Evolutionary conservation across 2,329 filamentous ascomycete genomes (phyloP).

Genomic region (Fusarium sp.): DNA sequence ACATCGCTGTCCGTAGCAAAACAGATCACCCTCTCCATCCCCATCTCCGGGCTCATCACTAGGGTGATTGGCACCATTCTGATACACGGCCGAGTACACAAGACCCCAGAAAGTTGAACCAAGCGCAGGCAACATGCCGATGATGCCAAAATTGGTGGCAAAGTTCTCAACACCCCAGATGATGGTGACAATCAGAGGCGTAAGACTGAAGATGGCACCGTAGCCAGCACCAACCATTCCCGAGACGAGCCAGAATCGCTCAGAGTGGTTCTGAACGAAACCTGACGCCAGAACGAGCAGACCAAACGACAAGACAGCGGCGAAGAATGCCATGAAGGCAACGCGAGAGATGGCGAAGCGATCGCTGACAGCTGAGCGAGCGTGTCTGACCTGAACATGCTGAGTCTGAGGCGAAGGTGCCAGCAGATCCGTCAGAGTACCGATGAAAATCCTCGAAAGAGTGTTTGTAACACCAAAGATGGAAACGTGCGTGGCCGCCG

Average conservation of each 20-base stretch:
- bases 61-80: slow-evolving; percentile 67
- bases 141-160: slow-evolving; percentile 96
- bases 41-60: slow-evolving; percentile 43
- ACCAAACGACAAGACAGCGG: slow-evolving; percentile 77
- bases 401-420: slow-evolving; percentile 74
- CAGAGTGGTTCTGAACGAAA: slow-evolving; percentile 75
- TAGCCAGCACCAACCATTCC: slow-evolving; percentile 90
- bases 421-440: slow-evolving; percentile 87
- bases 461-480: slow-evolving; percentile 93
- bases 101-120: slow-evolving; percentile 92
- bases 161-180: slow-evolving; percentile 99
- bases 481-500: slow-evolving; percentile 88
- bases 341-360: slow-evolving; percentile 79
- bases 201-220: slow-evolving; percentile 88
- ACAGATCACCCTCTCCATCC: slow-evolving; percentile 58
- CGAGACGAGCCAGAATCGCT: slow-evolving; percentile 88
- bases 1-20: slow-evolving; percentile 86
- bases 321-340: slow-evolving; percentile 80
- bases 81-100: slow-evolving; percentile 86
- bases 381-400: slow-evolving; percentile 59
- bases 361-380: slow-evolving; percentile 44
- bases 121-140: slow-evolving; percentile 89
- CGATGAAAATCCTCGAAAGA: slow-evolving; percentile 87
- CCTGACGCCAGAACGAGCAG: slow-evolving; percentile 84
- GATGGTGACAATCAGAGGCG: slow-evolving; percentile 92